A percentile compares a stretch with the other conserved stretches of the same genome.
phyloP scores from a whole-genome alignment of 345 rosid species.

The Angophora floribunda region DNA sequence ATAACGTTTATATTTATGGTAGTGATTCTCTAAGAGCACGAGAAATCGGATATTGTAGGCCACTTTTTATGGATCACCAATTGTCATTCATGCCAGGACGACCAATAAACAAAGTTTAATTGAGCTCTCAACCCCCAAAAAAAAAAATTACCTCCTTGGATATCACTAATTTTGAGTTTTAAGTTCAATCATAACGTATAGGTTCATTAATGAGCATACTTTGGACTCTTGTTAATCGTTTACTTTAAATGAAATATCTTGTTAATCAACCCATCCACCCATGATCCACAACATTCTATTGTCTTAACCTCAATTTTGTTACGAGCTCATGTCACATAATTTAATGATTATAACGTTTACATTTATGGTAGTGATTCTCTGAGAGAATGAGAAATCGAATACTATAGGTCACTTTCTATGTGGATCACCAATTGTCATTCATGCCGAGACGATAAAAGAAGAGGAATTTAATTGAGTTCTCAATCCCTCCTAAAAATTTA shows the following conservation, averaged over 20 bases:
- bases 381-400: not conserved
- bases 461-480: not conserved
- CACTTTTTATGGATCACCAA: not conserved
- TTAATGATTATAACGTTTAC: not conserved
- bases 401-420: not conserved
- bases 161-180: not conserved
- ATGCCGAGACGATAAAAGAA: not conserved
- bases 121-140: not conserved
- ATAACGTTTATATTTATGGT: not conserved
- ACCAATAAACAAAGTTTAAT: not conserved
- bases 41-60: not conserved
- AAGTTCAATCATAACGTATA: not conserved
- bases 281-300: not conserved
- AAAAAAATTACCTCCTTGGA: not conserved
- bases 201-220: not conserved
- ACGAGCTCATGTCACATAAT: not conserved
- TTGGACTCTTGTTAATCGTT: not conserved
- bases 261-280: not conserved
- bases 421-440: not conserved
- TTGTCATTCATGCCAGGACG: not conserved
- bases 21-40: not conserved
- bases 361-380: not conserved
- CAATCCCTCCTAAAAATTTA: not conserved
- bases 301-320: not conserved
- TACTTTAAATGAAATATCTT: not conserved